Conservation (phyloP, 495 filamentous ascomycete genomes). For the Penicillium egyptiacum region DNA sequence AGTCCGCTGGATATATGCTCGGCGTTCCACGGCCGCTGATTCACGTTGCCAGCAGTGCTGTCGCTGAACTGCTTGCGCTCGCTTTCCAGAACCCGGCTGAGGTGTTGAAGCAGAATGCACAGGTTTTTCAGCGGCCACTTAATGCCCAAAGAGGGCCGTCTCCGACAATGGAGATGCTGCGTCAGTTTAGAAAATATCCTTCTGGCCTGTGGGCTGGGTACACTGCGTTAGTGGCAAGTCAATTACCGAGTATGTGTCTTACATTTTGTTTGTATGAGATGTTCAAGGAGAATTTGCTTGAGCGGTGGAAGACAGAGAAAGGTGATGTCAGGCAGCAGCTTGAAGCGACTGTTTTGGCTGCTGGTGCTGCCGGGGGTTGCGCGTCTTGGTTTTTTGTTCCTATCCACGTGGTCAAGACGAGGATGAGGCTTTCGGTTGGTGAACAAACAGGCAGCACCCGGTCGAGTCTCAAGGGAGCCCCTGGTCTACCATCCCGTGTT, state of each 20-base stretch:
- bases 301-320: not conserved
- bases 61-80: constrained; percentile 8
- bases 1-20: constrained; percentile 10
- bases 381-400: constrained; percentile 17
- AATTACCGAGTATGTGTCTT: constrained; percentile 14
- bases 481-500: not conserved
- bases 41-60: constrained; percentile 11
- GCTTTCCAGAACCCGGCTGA: constrained; percentile 14
- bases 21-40: constrained; percentile 6
- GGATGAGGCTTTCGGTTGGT: constrained; percentile 16
- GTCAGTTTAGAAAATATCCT: constrained; percentile 2
- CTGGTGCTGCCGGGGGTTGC: constrained; percentile 8
- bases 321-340: not conserved
- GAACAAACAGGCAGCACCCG: not conserved
- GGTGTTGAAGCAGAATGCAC: constrained; percentile 19
- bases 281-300: constrained; percentile 11
- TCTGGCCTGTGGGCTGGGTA: constrained; percentile 12
- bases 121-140: constrained; percentile 7
- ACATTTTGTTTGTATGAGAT: constrained; percentile 17
- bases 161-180: constrained; percentile 4
- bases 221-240: constrained; percentile 10
- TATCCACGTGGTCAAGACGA: constrained; percentile 14
- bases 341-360: constrained; percentile 5
- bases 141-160: not conserved
- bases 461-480: not conserved